phyloP scores from a whole-genome alignment of 495 filamentous ascomycete species.

The Neohortaea acidophila region DNA sequence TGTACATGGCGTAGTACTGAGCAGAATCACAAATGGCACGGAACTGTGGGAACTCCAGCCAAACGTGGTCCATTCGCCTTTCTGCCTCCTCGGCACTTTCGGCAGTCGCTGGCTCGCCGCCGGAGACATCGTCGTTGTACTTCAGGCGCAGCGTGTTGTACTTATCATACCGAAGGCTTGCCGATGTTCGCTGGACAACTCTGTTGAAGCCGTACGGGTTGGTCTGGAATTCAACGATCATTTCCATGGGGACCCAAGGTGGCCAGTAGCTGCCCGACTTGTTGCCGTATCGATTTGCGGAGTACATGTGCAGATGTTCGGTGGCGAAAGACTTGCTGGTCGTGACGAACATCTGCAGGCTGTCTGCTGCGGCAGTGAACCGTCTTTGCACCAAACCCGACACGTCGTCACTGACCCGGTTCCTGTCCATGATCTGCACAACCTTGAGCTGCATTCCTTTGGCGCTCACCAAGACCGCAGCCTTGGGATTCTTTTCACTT shows the following conservation, averaged over 20 bases:
- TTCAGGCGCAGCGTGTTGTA: conserved; percentile 95
- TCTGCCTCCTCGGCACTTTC: conserved; percentile 41
- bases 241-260: conserved; percentile 92
- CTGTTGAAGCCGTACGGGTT: conserved; percentile 91
- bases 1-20: conserved; percentile 93
- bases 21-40: conserved; percentile 86
- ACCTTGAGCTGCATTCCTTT: conserved; percentile 96
- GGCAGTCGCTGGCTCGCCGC: conserved; percentile 32
- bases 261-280: conserved; percentile 78
- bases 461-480: conserved; percentile 80
- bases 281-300: conserved; percentile 82
- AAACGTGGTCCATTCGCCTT: conserved; percentile 80
- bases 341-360: conserved; percentile 93
- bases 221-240: conserved; percentile 88
- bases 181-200: conserved; percentile 87
- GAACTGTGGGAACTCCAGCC: conserved; percentile 88
- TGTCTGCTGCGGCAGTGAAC: conserved; percentile 87
- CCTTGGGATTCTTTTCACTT: conserved; percentile 91
- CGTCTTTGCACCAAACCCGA: conserved; percentile 88
- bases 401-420: conserved; percentile 78
- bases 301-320: conserved; percentile 77
- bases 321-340: conserved; percentile 71
- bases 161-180: conserved; percentile 87
- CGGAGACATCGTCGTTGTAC: conserved; percentile 86
- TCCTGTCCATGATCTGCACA: conserved; percentile 93